These are phyloP conservation scores for Echinosophora koreensis DNA, from an alignment of 306 rosid genomes.

Conservation along the genomic window DNA sequence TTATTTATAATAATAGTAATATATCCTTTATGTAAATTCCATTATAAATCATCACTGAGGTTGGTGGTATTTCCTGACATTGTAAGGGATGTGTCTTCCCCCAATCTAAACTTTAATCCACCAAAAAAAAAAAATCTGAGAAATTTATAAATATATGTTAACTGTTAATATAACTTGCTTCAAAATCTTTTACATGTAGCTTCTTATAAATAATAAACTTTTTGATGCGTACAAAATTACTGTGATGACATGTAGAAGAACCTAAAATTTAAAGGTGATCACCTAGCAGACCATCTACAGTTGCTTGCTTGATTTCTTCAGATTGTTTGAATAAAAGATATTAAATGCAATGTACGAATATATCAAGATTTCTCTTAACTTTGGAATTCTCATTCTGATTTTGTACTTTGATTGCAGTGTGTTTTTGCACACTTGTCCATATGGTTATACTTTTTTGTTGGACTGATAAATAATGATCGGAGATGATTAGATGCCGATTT, in stretches of 20 bases:
- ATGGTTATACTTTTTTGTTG: not conserved
- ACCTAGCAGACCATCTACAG: not conserved
- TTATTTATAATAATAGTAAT: too few species aligned
- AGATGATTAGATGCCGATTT: constrained; percentile 57
- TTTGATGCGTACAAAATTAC: not conserved
- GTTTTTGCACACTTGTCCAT: not conserved
- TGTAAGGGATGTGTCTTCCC: too few species aligned
- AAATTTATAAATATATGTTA: too few species aligned
- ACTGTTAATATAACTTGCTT: not conserved
- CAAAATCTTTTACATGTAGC: not conserved
- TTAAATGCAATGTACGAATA: not conserved
- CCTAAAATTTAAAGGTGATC: not conserved
- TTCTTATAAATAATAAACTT: not conserved
- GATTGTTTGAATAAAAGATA: not conserved
- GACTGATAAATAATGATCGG: constrained; percentile 43
- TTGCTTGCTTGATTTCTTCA: not conserved
- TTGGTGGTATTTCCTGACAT: too few species aligned
- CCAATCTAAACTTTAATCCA: too few species aligned
- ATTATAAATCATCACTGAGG: too few species aligned
- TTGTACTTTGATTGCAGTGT: not conserved
- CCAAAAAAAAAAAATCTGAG: not conserved
- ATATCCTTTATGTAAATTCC: too few species aligned
- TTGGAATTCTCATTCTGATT: not conserved
- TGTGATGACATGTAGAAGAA: not conserved
- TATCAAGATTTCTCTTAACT: not conserved